These are phyloP conservation scores for Chaetomidium leptoderma DNA, from an alignment of 495 filamentous ascomycete genomes.

Conservation along the genomic window DNA sequence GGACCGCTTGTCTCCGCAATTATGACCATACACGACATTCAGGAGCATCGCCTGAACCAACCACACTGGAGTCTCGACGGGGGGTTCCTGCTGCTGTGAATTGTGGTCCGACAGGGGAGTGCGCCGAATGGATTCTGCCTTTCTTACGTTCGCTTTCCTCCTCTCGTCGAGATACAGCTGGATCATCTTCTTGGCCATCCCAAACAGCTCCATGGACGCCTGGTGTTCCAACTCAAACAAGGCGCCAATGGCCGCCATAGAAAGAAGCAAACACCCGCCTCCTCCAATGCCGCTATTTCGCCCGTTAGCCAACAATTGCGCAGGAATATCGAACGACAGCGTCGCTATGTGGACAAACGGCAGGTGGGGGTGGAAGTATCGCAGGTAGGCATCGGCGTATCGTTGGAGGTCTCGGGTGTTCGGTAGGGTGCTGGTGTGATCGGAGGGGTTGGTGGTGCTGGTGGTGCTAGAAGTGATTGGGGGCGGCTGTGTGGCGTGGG, in stretches of 20 bases:
- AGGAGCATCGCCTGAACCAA: conserved; percentile 98
- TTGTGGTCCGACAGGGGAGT: conserved; percentile 46
- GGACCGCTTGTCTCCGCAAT: conserved; percentile 85
- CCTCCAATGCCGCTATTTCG: conserved; percentile 68
- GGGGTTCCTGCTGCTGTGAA: conserved; percentile 56
- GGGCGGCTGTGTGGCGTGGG: conserved; percentile 51
- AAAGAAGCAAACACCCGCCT: conserved; percentile 84
- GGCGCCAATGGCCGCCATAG: conserved; percentile 94
- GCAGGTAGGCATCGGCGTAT: conserved; percentile 86
- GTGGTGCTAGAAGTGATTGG: conserved; percentile 64
- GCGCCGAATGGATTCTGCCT: conserved; percentile 62
- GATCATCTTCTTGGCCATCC: conserved; percentile 92
- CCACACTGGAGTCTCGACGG: conserved; percentile 85
- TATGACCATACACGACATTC: conserved; percentile 93
- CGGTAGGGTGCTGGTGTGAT: conserved; percentile 57
- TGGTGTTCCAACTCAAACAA: conserved; percentile 83
- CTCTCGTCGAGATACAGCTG: conserved; percentile 89
- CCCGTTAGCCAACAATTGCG: conserved; percentile 58
- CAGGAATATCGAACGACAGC: conserved; percentile 78
- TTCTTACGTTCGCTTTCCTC: conserved; percentile 81
- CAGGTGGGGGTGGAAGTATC: conserved; percentile 90
- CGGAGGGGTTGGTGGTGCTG: conserved; percentile 46
- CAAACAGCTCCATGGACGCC: conserved; percentile 81
- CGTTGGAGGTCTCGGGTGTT: conserved; percentile 90
- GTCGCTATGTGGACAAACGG: conserved; percentile 93